Evolutionary conservation across 2,329 filamentous ascomycete genomes (phyloP).

Genomic region (Ascochyta pisi): DNA sequence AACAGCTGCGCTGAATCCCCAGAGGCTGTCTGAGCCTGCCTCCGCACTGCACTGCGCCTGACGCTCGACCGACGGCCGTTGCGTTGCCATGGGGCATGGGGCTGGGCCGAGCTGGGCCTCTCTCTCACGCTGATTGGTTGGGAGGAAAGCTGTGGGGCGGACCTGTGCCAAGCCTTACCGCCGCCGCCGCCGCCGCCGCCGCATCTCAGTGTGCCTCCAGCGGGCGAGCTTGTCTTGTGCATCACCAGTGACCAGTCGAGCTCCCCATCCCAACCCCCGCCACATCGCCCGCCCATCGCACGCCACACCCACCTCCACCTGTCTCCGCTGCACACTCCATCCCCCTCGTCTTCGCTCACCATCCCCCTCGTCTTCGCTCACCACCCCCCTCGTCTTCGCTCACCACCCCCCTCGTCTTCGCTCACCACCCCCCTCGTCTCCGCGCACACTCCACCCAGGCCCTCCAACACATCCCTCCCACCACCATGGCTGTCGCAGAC

Average conservation of each 20-base stretch:
- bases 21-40: neutral
- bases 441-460: neutral
- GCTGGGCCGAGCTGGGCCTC: neutral
- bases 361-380: too few species aligned
- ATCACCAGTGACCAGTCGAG: conserved; percentile 18
- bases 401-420: too few species aligned
- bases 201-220: conserved; percentile 12
- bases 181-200: neutral
- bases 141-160: neutral
- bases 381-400: neutral
- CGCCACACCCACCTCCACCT: neutral
- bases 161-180: too few species aligned
- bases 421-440: neutral
- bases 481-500: conserved; percentile 50
- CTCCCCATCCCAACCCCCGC: conserved; percentile 20
- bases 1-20: neutral
- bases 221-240: conserved; percentile 18
- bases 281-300: conserved; percentile 10
- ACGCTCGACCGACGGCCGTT: conserved; percentile 2
- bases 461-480: neutral
- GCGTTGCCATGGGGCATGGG: conserved; percentile 12
- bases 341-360: too few species aligned
- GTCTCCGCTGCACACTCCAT: neutral
- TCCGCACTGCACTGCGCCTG: neutral
- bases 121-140: conserved; percentile 1